Base-by-base conservation (phyloP, 1,284 basidiomycete species). In the Fistulinella cinereoalba region DNA sequence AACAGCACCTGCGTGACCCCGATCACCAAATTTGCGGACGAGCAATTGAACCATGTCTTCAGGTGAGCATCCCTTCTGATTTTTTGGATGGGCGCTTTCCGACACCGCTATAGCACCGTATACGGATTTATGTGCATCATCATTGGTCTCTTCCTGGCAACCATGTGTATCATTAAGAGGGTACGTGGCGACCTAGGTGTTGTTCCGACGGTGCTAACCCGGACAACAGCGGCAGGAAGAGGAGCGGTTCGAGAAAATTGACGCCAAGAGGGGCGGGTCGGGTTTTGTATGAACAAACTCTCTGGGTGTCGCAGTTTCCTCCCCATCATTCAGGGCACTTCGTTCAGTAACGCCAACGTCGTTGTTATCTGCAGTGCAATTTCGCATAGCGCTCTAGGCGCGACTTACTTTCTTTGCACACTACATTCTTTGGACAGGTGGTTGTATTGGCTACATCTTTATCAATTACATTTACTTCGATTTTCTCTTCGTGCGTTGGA, bases 81-180 rank as follows among this genome's bases (percentile, higher is more conserved):
- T 23, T 27, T 44, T 22, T 43, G 24, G 40, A 8, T 29, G 24
- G 36, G n/a, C 41, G 37, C 9, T 47, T 46, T 47, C 23, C 43
- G 15, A 24, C 13, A 32, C 21, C n/a, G n/a, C 28, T 52, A 16
- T 50, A 76, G 75, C 44, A 73, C 75, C 44, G 69, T 88, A 27
- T 93, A 91, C 65, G 90, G 88, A 34, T 92, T 83, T 68, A 89
- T 89, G 77, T 81, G 83, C n/a, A 75, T 92, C 55, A 72, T 90
- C 47, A 68, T 87, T 37, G 73, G 74, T 47, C 72, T 93, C 54
- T 80, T 92, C 67, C 71, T 94, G 42, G 80, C 85, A 8, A 84
- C 88, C 22, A 74, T 88, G 49, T 92, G 89, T 70, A 79, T 93
- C 42, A 91, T 94, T 64, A 89, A 87, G 62, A 84, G 80, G 79